Evolutionary conservation across 1,139 yeast species (phyloP).

Genomic region (Hemisphaericaspora xylanilytica): DNA sequence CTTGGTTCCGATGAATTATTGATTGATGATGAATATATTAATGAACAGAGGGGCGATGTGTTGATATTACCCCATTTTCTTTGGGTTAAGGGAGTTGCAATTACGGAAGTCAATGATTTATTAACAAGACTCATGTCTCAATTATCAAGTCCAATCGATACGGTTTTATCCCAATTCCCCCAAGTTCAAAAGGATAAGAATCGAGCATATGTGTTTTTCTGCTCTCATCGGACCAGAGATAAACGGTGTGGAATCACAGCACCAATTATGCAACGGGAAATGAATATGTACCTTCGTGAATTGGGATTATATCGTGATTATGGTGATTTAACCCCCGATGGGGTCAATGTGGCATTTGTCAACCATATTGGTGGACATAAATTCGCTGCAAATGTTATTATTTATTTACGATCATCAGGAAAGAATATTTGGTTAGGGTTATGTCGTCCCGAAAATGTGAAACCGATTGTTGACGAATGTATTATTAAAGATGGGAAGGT

Average conservation of each 20-base stretch:
- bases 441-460: constrained; percentile 73
- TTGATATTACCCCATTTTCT: constrained; percentile 75
- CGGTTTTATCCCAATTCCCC: constrained; percentile 8
- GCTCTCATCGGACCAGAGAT: constrained; percentile 90
- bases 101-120: constrained; percentile 43
- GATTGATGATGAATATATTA: constrained; percentile 39
- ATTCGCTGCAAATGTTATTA: constrained; percentile 81
- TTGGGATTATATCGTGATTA: constrained; percentile 68
- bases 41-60: constrained; percentile 51
- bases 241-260: constrained; percentile 94
- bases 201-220: constrained; percentile 64
- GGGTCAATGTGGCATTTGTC: constrained; percentile 65
- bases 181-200: constrained; percentile 30
- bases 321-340: constrained; percentile 70
- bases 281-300: constrained; percentile 71
- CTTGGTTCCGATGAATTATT: constrained; percentile 38
- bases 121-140: constrained; percentile 46
- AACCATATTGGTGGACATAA: constrained; percentile 97
- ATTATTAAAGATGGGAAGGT: constrained; percentile 62
- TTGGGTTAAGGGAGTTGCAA: constrained; percentile 57
- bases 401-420: constrained; percentile 64
- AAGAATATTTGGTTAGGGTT: constrained; percentile 87
- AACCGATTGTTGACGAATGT: constrained; percentile 72
- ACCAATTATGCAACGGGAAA: constrained; percentile 80
- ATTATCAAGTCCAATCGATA: constrained; percentile 21